Evolutionary conservation across 2,329 filamentous ascomycete species (phyloP).

Genomic region (Fusarium veterinarium): DNA sequence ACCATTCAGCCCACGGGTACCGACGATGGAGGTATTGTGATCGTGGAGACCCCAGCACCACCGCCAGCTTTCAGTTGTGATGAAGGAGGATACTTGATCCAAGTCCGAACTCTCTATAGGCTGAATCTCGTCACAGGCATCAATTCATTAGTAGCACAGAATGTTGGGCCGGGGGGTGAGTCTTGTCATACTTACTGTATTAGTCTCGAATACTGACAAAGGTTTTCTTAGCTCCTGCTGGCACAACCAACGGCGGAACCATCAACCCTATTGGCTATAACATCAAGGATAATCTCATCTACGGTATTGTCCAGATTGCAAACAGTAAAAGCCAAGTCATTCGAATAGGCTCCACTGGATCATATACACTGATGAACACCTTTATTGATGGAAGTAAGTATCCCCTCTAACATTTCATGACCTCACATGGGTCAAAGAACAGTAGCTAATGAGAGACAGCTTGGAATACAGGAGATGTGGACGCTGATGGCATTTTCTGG

Average conservation of each 20-base stretch:
- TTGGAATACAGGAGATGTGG: slow-evolving; percentile 8
- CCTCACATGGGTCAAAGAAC: too few species aligned
- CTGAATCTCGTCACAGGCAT: slow-evolving; percentile 2
- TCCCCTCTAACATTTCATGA: accelerated
- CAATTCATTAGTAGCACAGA: background rate
- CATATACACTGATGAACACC: slow-evolving; percentile 11
- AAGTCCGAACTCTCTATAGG: slow-evolving; percentile 6
- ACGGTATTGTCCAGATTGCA: slow-evolving; percentile 11
- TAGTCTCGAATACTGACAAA: too few species aligned
- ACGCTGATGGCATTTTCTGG: slow-evolving; percentile 5
- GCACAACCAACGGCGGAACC: background rate
- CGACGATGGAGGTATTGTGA: background rate
- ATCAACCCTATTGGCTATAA: slow-evolving; percentile 13
- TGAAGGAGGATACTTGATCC: slow-evolving; percentile 23
- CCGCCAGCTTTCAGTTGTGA: slow-evolving; percentile 18
- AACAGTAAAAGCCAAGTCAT: slow-evolving; percentile 2
- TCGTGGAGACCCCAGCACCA: slow-evolving; percentile 8
- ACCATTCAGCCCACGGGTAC: background rate
- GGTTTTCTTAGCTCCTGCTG: background rate
- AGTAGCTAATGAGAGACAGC: background rate
- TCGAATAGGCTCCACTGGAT: background rate
- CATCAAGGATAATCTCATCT: slow-evolving; percentile 7
- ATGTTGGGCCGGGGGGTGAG: background rate
- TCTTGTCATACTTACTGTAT: too few species aligned
- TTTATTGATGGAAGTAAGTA: background rate